Evolutionary conservation across 805 yeast genomes (phyloP).

Genomic region (Metschnikowia picachoensis): DNA sequence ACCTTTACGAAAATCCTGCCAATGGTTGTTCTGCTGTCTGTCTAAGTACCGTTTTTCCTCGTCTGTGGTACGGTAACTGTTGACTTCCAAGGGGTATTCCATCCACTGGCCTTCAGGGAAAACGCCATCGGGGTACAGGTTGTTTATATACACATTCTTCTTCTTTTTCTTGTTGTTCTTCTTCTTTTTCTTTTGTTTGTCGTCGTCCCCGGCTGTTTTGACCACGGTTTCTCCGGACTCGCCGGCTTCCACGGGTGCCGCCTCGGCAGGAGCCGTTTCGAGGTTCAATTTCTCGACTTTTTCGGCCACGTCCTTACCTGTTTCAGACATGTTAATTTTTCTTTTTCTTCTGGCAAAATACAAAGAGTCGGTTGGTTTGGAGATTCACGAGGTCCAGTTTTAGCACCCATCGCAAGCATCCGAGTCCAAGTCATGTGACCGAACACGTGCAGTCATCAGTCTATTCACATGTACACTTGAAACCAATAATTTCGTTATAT

Average conservation of each 20-base stretch:
- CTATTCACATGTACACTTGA: no score
- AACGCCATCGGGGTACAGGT: constrained; percentile 62
- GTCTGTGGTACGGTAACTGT: constrained; percentile 69
- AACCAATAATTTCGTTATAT: no score
- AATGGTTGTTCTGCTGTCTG: constrained; percentile 54
- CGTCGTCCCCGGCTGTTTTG: constrained; percentile 29
- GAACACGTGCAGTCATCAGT: no score
- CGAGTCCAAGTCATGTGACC: neutral
- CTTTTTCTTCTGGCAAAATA: no score
- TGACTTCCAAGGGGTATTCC: constrained; percentile 67
- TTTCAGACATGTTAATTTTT: constrained; percentile 1
- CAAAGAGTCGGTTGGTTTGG: no score
- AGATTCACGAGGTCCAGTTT: no score
- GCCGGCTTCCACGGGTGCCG: neutral
- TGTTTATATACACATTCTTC: constrained; percentile 58
- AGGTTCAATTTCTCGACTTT: constrained; percentile 10
- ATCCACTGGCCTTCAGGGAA: constrained; percentile 88
- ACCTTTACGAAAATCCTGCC: constrained; percentile 91
- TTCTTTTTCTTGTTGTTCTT: constrained; percentile 48
- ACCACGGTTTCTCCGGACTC: constrained; percentile 1
- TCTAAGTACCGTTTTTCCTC: constrained; percentile 84
- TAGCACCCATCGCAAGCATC: neutral
- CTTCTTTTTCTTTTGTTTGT: constrained; percentile 33
- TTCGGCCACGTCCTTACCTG: constrained; percentile 6
- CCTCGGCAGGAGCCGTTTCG: neutral